Evolutionary conservation across 2,329 filamentous ascomycete genomes (phyloP).

Genomic region (Aspergillus phoenicis): DNA sequence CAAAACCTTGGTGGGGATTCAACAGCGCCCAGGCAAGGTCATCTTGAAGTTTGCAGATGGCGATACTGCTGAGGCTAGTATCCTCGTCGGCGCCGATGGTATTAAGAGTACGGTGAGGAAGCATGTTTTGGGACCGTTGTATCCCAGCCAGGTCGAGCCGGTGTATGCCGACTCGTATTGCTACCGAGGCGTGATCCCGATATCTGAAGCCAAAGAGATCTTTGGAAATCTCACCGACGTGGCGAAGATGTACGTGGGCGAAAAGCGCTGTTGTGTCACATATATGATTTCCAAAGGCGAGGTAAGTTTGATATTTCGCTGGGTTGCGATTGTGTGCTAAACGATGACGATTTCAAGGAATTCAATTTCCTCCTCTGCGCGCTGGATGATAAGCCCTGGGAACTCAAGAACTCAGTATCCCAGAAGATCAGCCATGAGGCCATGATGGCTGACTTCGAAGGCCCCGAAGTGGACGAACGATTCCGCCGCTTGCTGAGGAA

Average conservation of each 20-base stretch:
- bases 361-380: not conserved
- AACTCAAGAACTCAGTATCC: not conserved
- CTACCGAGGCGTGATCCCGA: slow-evolving; percentile 35
- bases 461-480: not conserved
- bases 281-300: slow-evolving; percentile 19
- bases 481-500: not conserved
- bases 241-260: slow-evolving; percentile 21
- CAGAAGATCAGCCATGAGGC: not conserved
- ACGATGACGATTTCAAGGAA: not conserved
- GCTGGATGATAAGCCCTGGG: not conserved
- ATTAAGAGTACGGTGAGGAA: slow-evolving; percentile 35
- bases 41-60: slow-evolving; percentile 35
- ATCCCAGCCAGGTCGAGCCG: slow-evolving; percentile 15
- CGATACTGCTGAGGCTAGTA: slow-evolving; percentile 29
- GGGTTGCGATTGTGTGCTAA: not conserved
- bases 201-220: slow-evolving; percentile 21
- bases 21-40: slow-evolving; percentile 4
- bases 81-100: slow-evolving; percentile 41
- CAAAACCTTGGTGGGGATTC: slow-evolving; percentile 13
- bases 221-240: slow-evolving; percentile 20
- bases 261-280: slow-evolving; percentile 13
- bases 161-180: slow-evolving; percentile 35
- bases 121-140: slow-evolving; percentile 23
- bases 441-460: not conserved
- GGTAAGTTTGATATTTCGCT: slow-evolving; percentile 4